phyloP scores from a whole-genome alignment of 176 grass and related monocot genomes.

The Carex kokanica region DNA sequence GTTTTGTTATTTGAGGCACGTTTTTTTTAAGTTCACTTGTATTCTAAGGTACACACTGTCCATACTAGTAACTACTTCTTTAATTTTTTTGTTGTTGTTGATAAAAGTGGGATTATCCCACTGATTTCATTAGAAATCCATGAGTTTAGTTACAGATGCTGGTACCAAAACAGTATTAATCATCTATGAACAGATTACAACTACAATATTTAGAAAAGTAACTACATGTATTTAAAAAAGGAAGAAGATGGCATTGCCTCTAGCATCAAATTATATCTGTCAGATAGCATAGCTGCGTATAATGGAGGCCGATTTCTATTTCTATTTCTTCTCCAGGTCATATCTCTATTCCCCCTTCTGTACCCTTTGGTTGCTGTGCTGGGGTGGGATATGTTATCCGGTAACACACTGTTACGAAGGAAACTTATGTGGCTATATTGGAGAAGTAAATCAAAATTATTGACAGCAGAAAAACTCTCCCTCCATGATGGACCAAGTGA shows the following conservation, averaged over 20 bases:
- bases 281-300: constrained; percentile 7
- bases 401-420: constrained; percentile 67
- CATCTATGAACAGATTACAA: no score
- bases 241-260: not conserved
- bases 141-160: no score
- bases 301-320: constrained; percentile 21
- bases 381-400: constrained; percentile 92
- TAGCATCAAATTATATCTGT: constrained; percentile 28
- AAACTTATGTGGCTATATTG: constrained; percentile 83
- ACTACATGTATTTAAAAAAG: not conserved
- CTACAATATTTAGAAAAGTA: not conserved
- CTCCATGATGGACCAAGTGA: constrained; percentile 57
- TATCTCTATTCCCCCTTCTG: constrained; percentile 87
- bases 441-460: constrained; percentile 86
- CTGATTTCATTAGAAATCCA: no score
- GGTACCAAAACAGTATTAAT: no score
- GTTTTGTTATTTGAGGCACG: not conserved
- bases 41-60: not conserved
- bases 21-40: not conserved
- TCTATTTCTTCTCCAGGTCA: constrained; percentile 48
- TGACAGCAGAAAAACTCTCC: constrained; percentile 74
- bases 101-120: no score
- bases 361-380: constrained; percentile 85
- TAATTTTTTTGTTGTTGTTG: no score
- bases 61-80: not conserved